Base-by-base conservation (phyloP, 2,329 filamentous ascomycete species). In the Aspergillus hiratsukae region DNA sequence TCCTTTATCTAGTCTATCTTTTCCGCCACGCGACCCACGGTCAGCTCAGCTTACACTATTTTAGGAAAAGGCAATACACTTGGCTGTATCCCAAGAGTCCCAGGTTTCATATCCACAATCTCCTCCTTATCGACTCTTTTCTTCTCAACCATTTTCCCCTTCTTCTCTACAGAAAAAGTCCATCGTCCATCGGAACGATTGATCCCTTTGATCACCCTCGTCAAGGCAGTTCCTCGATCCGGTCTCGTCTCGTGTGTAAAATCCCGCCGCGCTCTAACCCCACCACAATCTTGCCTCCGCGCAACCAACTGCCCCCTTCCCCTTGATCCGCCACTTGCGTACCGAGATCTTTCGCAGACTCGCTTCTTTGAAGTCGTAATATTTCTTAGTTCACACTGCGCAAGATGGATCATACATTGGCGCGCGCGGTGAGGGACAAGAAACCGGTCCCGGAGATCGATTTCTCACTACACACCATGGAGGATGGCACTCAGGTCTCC, bases 401-500 rank as follows among this genome's bases (percentile, higher is more conserved):
- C 65, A 75, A 62, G 37, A 78, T 78, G 76, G 74, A 75, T 62
- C 67, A 64, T 48, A 66, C 69, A 63, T 61, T 97, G 72, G 91
- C 96, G 71, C 90, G 90, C 74, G 94, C 94, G 59, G 91, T 99
- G 70, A 87, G 87, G 75, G 86, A 97, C 69, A 97, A 97, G 87
- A 93, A 89, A 81, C 92, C 93, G 54, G 83, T 95, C 51, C 94
- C 94, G 57, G 93, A 97, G 82, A 97, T 99, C 70, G 94, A 99
- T 80, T 99, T 99, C 75, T 95, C 91, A 55, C 86, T 99, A 71
- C 94, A 99, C 77, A 94, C 89, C 61, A 97, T 97, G 93, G 94
- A 99, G 76, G 94, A 99, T 81, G 91, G 90, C 71, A 87, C 85
- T 53, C 91, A 96, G 79, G 94, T 99, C 73, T 97, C 85, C 85